Evolutionary conservation across 2,329 filamentous ascomycete species (phyloP).

Genomic region (Fusarium longipes): DNA sequence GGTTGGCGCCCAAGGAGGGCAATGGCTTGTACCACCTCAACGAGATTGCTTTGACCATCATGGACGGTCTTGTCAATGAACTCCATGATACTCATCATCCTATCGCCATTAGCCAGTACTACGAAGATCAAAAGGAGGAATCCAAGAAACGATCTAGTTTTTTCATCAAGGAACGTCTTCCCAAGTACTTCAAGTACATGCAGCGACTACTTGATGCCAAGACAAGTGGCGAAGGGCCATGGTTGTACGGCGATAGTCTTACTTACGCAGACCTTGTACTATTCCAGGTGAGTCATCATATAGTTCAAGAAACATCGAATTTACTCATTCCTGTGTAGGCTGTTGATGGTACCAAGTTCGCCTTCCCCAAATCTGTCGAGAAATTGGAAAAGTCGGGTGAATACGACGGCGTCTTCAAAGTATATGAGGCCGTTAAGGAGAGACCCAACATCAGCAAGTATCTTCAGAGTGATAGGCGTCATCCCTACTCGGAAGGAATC

Average conservation of each 20-base stretch:
- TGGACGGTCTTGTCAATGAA: constrained; percentile 78
- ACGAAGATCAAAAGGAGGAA: constrained; percentile 81
- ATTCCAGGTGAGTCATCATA: constrained; percentile 77
- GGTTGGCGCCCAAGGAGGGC: constrained; percentile 60
- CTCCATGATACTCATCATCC: constrained; percentile 82
- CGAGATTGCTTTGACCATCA: constrained; percentile 72
- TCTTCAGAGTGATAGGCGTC: constrained; percentile 71
- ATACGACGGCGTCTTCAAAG: constrained; percentile 70
- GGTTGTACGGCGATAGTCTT: constrained; percentile 72
- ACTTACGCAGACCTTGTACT: constrained; percentile 80
- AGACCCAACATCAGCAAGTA: constrained; percentile 75
- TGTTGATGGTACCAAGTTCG: constrained; percentile 69
- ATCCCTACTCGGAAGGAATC: constrained; percentile 72
- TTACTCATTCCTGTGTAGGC: neutral
- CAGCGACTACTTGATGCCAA: constrained; percentile 71
- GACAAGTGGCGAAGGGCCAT: constrained; percentile 67
- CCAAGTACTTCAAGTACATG: constrained; percentile 79
- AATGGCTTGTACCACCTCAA: constrained; percentile 68
- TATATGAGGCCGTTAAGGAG: constrained; percentile 72
- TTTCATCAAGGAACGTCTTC: constrained; percentile 71
- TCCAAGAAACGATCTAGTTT: constrained; percentile 66
- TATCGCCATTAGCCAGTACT: constrained; percentile 67
- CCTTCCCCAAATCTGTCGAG: constrained; percentile 75
- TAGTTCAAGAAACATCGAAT: neutral
- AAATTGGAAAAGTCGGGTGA: constrained; percentile 65